Conservation (phyloP, 2,329 filamentous ascomycete genomes). For the Hypoxylon sp. region DNA sequence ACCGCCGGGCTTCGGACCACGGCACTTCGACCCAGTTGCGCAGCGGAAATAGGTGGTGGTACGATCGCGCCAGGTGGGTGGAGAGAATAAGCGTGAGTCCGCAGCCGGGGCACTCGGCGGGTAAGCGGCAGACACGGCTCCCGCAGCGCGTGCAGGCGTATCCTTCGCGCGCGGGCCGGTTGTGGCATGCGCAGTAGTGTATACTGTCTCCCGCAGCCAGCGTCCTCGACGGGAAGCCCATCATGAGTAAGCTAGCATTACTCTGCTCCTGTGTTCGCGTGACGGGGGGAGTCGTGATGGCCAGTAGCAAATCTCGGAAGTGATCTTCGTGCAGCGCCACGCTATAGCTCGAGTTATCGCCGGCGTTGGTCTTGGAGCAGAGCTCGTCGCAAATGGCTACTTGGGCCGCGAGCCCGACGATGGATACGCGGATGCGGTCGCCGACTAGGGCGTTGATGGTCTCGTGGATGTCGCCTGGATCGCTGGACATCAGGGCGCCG, state of each 20-base stretch:
- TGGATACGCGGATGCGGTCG: slow-evolving; percentile 87
- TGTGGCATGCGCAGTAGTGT: slow-evolving; percentile 93
- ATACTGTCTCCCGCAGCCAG: slow-evolving; percentile 76
- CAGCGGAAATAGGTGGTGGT: slow-evolving; percentile 92
- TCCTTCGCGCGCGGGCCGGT: slow-evolving; percentile 83
- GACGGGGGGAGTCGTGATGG: slow-evolving; percentile 89
- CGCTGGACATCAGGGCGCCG: slow-evolving; percentile 89
- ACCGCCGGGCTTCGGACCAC: slow-evolving; percentile 78
- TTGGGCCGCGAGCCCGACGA: slow-evolving; percentile 92
- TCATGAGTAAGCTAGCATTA: slow-evolving; percentile 84
- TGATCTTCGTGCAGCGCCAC: slow-evolving; percentile 90
- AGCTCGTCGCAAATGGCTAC: slow-evolving; percentile 94
- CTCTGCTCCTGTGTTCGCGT: slow-evolving; percentile 75
- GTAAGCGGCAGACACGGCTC: slow-evolving; percentile 89
- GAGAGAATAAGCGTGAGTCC: slow-evolving; percentile 93
- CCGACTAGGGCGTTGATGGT: slow-evolving; percentile 84
- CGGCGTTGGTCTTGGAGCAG: slow-evolving; percentile 87
- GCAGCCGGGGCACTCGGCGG: slow-evolving; percentile 91
- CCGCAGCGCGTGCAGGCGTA: slow-evolving; percentile 92
- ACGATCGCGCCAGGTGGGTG: slow-evolving; percentile 92
- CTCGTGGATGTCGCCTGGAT: slow-evolving; percentile 95
- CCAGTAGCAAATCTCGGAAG: slow-evolving; percentile 90
- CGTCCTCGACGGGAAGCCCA: slow-evolving; percentile 94
- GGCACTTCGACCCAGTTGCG: slow-evolving; percentile 92
- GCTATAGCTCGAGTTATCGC: slow-evolving; percentile 81